Evolutionary conservation across 257 asterid genomes (phyloP).

Genomic region (Anisodus tanguticus): DNA sequence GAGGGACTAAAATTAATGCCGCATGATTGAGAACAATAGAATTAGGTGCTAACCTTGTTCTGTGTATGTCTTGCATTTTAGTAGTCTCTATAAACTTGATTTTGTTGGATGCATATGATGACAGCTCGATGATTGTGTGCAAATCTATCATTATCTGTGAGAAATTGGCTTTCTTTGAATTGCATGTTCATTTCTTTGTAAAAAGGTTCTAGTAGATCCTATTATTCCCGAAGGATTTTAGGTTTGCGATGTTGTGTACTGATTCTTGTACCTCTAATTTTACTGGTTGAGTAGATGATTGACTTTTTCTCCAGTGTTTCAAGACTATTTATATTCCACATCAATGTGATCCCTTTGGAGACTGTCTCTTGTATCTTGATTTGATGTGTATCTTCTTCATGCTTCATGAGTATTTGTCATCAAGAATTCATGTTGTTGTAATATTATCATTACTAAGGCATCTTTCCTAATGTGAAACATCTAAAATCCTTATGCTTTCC

Average conservation of each 20-base stretch:
- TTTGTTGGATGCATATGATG: slow-evolving; percentile 18
- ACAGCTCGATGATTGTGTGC: slow-evolving; percentile 9
- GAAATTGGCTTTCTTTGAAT: not conserved
- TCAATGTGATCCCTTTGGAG: slow-evolving; percentile 9
- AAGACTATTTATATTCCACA: not conserved
- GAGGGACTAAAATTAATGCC: not conserved
- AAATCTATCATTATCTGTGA: not conserved
- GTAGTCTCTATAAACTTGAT: slow-evolving; percentile 10
- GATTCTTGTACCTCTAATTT: not conserved
- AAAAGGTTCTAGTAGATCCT: slow-evolving; percentile 1
- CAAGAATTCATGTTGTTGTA: not conserved
- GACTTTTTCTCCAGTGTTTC: not conserved
- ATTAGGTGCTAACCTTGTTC: not conserved
- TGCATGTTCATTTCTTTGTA: not conserved
- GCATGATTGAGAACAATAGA: not conserved
- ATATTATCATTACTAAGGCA: not conserved
- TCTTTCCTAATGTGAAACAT: not conserved
- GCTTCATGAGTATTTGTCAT: not conserved
- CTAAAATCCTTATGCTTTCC: not conserved
- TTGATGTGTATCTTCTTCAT: slow-evolving; percentile 11
- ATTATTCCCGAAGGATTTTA: not conserved
- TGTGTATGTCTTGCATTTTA: slow-evolving; percentile 12
- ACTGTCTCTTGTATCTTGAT: not conserved
- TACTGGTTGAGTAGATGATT: not conserved
- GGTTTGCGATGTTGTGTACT: not conserved